Percentiles rank a stretch among this genome's conserved stretches.
phyloP scores from a whole-genome alignment of 139 green algal species.

The Coccomyxa sp. region DNA sequence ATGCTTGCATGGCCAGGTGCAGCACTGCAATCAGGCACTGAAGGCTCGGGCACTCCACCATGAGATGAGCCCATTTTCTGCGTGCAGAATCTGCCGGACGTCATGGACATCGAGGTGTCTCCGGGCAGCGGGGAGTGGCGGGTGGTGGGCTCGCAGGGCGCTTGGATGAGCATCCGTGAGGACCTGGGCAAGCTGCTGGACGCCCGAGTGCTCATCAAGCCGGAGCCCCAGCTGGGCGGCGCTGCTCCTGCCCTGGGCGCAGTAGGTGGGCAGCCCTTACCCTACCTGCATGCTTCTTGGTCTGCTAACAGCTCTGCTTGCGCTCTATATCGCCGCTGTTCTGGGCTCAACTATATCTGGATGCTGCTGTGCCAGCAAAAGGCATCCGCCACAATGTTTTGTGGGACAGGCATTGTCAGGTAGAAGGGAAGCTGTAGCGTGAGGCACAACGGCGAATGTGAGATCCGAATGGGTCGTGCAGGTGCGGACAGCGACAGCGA shows the following conservation, averaged over 20 bases:
- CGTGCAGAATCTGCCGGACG: conserved; percentile 14
- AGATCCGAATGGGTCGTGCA: background rate
- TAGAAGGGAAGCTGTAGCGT: background rate
- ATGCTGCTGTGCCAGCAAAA: too few relatives aligned
- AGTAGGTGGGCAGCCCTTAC: too few relatives aligned
- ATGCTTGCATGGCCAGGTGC: too few relatives aligned
- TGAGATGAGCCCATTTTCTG: too few relatives aligned
- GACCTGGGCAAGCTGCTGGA: background rate
- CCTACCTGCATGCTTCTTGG: too few relatives aligned
- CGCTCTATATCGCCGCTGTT: background rate
- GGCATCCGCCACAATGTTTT: too few relatives aligned
- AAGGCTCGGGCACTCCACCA: background rate
- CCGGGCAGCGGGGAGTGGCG: conserved; percentile 52
- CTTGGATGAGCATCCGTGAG: conserved; percentile 12
- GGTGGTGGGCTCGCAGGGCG: conserved; percentile 16
- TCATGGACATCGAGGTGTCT: conserved; percentile 56
- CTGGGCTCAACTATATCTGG: background rate
- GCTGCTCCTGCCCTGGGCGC: too few relatives aligned
- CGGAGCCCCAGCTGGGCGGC: too few relatives aligned
- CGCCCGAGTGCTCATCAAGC: background rate
- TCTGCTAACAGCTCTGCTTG: background rate
- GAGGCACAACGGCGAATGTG: background rate
- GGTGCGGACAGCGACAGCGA: conserved; percentile 14
- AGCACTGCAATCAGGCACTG: too few relatives aligned
- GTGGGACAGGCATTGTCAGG: background rate